phyloP scores from a whole-genome alignment of 352 stramenopile genomes.

The Globisporangium cystogenes region DNA sequence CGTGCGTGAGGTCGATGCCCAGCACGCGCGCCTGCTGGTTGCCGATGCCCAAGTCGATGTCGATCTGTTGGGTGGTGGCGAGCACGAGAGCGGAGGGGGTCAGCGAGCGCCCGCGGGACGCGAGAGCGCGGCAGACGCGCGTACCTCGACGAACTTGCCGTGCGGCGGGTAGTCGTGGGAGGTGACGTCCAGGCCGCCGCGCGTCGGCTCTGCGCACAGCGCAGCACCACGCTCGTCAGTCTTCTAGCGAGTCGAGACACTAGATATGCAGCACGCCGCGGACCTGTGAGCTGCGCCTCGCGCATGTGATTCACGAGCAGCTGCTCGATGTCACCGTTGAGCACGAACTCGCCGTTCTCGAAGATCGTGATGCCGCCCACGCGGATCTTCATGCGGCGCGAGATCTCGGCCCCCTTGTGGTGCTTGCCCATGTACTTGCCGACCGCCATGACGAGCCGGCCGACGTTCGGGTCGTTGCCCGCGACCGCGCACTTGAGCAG shows the following conservation, averaged over 20 bases:
- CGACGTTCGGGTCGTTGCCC: slow-evolving; percentile 98
- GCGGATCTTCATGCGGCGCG: slow-evolving; percentile 74
- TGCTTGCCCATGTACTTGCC: slow-evolving; percentile 96
- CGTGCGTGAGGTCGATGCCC: slow-evolving; percentile 96
- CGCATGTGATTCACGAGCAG: slow-evolving; percentile 94
- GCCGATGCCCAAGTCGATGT: slow-evolving; percentile 91
- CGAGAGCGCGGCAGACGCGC: background rate
- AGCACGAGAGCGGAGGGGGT: slow-evolving; percentile 1
- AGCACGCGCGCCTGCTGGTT: slow-evolving; percentile 85
- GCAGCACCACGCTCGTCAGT: background rate
- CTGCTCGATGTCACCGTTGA: slow-evolving; percentile 90
- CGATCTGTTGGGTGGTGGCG: slow-evolving; percentile 47
- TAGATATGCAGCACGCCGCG: background rate
- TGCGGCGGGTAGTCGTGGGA: slow-evolving; percentile 92
- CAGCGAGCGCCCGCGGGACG: background rate
- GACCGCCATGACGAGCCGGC: slow-evolving; percentile 93
- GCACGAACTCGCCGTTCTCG: slow-evolving; percentile 92
- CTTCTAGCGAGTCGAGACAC: no score
- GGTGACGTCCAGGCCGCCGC: slow-evolving; percentile 67
- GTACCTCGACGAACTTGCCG: slow-evolving; percentile 92
- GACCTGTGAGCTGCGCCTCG: slow-evolving; percentile 83
- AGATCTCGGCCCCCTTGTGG: slow-evolving; percentile 78
- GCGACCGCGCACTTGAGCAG: slow-evolving; percentile 98
- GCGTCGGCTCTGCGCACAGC: slow-evolving; percentile 37
- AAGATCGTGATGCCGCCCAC: slow-evolving; percentile 94